A percentile compares a stretch with the other conserved stretches of the same genome.
These are phyloP conservation scores for Suillus weaverae DNA, from an alignment of 768 basidiomycete genomes.

Conservation along the genomic window DNA sequence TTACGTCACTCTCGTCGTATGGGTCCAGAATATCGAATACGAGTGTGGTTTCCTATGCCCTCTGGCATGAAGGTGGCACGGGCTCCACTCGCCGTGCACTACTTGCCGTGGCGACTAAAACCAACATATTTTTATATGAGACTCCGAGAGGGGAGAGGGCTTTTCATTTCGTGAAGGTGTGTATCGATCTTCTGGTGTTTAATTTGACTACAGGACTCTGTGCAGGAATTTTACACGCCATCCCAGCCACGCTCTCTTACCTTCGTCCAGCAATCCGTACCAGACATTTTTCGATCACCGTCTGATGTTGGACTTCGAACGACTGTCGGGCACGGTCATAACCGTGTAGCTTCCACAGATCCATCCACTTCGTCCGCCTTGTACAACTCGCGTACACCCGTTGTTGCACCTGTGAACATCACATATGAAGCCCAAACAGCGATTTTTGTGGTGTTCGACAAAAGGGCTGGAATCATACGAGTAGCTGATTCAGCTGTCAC, in stretches of 20 bases:
- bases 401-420: slow-evolving; percentile 34
- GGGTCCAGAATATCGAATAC: slow-evolving; percentile 62
- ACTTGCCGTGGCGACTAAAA: slow-evolving; percentile 76
- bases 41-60: slow-evolving; percentile 63
- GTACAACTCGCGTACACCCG: slow-evolving; percentile 25
- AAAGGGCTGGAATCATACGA: slow-evolving; percentile 84
- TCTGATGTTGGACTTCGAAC: slow-evolving; percentile 38
- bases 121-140: slow-evolving; percentile 73
- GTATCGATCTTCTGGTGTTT: background rate
- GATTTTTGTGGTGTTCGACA: slow-evolving; percentile 84
- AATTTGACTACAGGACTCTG: background rate
- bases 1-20: slow-evolving; percentile 68
- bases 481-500: slow-evolving; percentile 78
- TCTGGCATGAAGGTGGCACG: slow-evolving; percentile 61
- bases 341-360: slow-evolving; percentile 43
- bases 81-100: slow-evolving; percentile 48
- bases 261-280: slow-evolving; percentile 70
- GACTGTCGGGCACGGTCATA: slow-evolving; percentile 34
- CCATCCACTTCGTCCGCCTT: slow-evolving; percentile 31
- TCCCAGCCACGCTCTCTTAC: slow-evolving; percentile 60
- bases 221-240: slow-evolving; percentile 83
- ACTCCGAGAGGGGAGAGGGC: slow-evolving; percentile 81
- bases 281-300: slow-evolving; percentile 47
- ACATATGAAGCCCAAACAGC: slow-evolving; percentile 71
- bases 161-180: slow-evolving; percentile 80